Percentiles rank a stretch among this genome's conserved stretches.
phyloP scores from a whole-genome alignment of 192 early-diverging fungal species.

The Entrophospora sp. region DNA sequence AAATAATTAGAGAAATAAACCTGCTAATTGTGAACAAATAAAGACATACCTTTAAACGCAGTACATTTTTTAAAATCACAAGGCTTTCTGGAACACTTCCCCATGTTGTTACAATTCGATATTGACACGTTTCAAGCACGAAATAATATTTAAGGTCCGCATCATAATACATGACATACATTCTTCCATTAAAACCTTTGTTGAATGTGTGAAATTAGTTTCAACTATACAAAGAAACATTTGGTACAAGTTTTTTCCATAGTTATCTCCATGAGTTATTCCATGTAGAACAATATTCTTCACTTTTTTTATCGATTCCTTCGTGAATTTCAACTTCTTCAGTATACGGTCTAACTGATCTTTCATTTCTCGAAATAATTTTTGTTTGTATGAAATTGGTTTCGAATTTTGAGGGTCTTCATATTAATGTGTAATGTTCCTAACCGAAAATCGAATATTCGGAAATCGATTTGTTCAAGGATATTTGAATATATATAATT shows the following conservation, averaged over 20 bases:
- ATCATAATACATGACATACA: slow-evolving; percentile 6
- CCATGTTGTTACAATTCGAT: slow-evolving; percentile 4
- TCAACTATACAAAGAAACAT: not conserved
- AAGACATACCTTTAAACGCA: not conserved
- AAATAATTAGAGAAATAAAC: not conserved
- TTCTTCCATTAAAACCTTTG: not conserved
- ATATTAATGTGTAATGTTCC: too few species aligned
- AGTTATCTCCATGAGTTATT: too few species aligned
- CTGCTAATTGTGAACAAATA: not conserved
- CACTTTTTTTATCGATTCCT: not conserved
- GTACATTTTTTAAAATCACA: not conserved
- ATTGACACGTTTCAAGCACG: slow-evolving; percentile 1
- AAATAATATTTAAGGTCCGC: slow-evolving; percentile 6
- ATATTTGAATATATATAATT: too few species aligned
- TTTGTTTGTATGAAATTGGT: not conserved
- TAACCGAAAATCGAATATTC: too few species aligned
- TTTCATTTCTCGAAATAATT: not conserved
- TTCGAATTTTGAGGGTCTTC: not conserved
- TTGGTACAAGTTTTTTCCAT: not conserved
- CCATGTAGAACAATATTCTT: slow-evolving; percentile 1
- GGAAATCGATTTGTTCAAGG: too few species aligned
- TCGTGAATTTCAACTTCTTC: slow-evolving; percentile 4
- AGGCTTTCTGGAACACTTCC: slow-evolving; percentile 7
- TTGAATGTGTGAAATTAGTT: not conserved
- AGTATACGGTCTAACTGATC: slow-evolving; percentile 1